Base-by-base conservation (phyloP, 352 stramenopile species). In the Peronosclerospora sorghi region DNA sequence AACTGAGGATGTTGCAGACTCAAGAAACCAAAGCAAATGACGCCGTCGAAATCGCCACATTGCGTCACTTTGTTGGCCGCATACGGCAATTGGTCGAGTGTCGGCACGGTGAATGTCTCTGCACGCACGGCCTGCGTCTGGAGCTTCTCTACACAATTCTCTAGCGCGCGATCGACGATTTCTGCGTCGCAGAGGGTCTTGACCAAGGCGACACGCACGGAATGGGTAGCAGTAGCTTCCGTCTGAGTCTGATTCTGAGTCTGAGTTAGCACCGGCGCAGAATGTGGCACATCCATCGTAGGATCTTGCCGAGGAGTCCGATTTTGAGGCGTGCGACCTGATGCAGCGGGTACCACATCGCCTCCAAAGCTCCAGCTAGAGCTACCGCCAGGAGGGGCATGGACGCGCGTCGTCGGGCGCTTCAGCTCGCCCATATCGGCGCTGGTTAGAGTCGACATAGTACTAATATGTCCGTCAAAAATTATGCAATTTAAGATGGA, bases 391-490 rank as follows among this genome's bases (percentile, higher is more conserved):
- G 79, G 79, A 15, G 79, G 79, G 19, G 79, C 76, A 48, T 86
- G 72, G 35, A 89, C 73, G 23, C 79, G 79, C 41, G 79, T 89
- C 5, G 70, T 83, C 26, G 76, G 76, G 20, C 76, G 74, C 62
- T 85, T 86, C 45, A 89, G 65, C 48, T 85, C 75, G 45, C 73
- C 73, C 48, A 92, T 84, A 45, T 92, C 79, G 0, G 74, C 58
- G 55, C 76, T 89, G 32, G 76, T 92, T 35, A 89, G 68, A 21
- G 79, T 92, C 54, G 76, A 89, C 79, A 92, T 88, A 8, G 1
- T 60, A 5, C 2, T 21, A 36, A n/a, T n/a, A n/a, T n/a, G n/a
- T n/a, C n/a, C n/a, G n/a, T n/a, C n/a, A n/a, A n/a, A n/a, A n/a
- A n/a, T n/a, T n/a, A n/a, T n/a, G n/a, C n/a, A n/a, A n/a, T n/a